Evolutionary conservation across 306 rosid species (phyloP), one percentile per base, ranked within the genome.

Genomic region (Rosa lucieae): DNA sequence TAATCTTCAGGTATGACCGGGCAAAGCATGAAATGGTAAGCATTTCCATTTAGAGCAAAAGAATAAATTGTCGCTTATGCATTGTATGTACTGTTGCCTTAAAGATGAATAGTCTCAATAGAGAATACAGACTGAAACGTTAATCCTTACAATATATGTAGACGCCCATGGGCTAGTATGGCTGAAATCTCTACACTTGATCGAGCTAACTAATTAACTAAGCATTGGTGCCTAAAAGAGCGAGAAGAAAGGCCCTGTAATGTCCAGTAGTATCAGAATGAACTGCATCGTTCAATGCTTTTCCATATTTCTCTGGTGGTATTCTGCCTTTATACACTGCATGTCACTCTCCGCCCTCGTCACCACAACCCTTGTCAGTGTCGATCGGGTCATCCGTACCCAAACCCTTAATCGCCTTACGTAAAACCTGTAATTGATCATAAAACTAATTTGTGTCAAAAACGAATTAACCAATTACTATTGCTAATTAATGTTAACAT

Each of bases 221-320:
- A 68, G 79, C 75, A 71, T 87, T 83, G 70, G 88, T 87, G 79
- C 97, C 97, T 67, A 92, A 67, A 63, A 92, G 93, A 76, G 84
- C 15, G 46, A 92, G 92, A 77, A 94, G 97, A 73, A 94, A 88
- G 67, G 87, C 74, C 84, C 87, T 76, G 85, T 94, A 94, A 78
- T 83, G 76, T 40, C 98, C 89, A 0, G 97, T 90, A 44, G 96
- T 94, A 79, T 92, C 98, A 1, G 98, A 92, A 74, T 85, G 89
- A 77, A 93, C 97, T n/a, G 88, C 92, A 80, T 89, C 87, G 56
- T 89, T 82, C 81, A 90, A 72, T 5, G 93, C 83, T 86, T 90
- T 90, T 66, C 82, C 78, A 80, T 89, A 88, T 73, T 90, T 88
- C 81, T 79, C 29, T 26, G 90, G 46, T 72, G 72, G 51, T 92